A percentile compares a stretch with the other conserved stretches of the same genome.
phyloP scores from a whole-genome alignment of 1,284 basidiomycete genomes.

The Tilletiopsis washingtonensis region DNA sequence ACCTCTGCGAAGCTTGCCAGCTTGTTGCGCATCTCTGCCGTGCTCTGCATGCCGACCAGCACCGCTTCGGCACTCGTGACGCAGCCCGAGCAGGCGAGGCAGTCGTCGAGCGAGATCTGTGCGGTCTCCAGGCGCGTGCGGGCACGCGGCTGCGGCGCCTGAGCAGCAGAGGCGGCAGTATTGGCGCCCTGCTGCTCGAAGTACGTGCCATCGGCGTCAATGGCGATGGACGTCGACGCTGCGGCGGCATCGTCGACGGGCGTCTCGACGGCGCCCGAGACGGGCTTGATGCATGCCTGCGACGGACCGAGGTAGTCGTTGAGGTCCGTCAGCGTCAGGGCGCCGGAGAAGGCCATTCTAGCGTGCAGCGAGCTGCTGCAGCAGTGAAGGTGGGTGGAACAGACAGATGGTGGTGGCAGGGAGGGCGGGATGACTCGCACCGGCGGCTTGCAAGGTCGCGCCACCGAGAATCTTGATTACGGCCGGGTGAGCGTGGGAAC shows the following conservation, averaged over 20 bases:
- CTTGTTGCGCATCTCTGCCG: constrained; percentile 69
- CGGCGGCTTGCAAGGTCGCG: too few species aligned
- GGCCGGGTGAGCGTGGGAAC: too few species aligned
- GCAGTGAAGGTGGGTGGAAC: too few species aligned
- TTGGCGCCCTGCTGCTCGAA: constrained; percentile 55
- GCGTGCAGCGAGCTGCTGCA: too few species aligned
- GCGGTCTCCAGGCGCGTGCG: constrained; percentile 52
- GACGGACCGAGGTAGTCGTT: constrained; percentile 98
- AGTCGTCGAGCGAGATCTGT: constrained; percentile 91
- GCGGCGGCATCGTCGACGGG: neutral
- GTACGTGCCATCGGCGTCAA: constrained; percentile 71
- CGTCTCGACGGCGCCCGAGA: constrained; percentile 48
- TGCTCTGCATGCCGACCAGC: constrained; percentile 92
- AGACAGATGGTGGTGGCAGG: too few species aligned
- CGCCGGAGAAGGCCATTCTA: constrained; percentile 79
- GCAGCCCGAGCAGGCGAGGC: constrained; percentile 88
- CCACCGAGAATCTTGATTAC: too few species aligned
- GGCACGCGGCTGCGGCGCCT: constrained; percentile 34
- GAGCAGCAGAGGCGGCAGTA: constrained; percentile 7
- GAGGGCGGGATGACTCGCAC: too few species aligned
- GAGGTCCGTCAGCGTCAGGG: constrained; percentile 73
- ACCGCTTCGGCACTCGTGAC: constrained; percentile 97
- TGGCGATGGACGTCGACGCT: constrained; percentile 72
- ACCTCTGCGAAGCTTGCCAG: constrained; percentile 11
- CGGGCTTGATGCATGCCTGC: constrained; percentile 95